These are phyloP conservation scores for Galerina marginata DNA, from an alignment of 768 basidiomycete genomes.

Conservation along the genomic window DNA sequence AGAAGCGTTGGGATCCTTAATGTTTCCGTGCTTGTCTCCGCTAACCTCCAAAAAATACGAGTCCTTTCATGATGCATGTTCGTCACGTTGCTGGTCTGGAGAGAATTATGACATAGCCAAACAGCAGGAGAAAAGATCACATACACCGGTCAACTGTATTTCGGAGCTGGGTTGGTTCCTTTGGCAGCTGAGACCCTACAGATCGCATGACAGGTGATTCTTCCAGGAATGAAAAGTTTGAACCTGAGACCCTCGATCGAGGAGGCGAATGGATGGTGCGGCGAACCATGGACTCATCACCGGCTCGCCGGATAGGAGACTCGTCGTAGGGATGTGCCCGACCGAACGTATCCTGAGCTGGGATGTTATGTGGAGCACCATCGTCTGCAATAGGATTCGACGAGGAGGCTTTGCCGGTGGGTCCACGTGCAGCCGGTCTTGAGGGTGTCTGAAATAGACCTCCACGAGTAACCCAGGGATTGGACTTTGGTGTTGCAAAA, in stretches of 20 bases:
- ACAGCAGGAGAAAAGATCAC: not conserved
- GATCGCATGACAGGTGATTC: constrained; percentile 42
- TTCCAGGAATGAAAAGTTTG: constrained; percentile 29
- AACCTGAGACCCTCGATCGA: constrained; percentile 21
- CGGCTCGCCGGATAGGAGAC: constrained; percentile 57
- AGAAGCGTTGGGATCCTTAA: no score
- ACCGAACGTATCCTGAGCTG: constrained; percentile 27
- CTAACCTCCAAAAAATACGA: no score
- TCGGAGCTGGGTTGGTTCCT: not conserved
- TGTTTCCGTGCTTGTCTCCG: no score
- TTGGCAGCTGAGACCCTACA: constrained; percentile 4
- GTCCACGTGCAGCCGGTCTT: constrained; percentile 36
- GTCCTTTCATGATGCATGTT: not conserved
- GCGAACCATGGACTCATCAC: constrained; percentile 37
- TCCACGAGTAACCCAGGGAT: constrained; percentile 48
- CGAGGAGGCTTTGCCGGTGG: not conserved
- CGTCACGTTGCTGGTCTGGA: not conserved
- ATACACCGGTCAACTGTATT: constrained; percentile 7
- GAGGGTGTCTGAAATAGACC: constrained; percentile 62
- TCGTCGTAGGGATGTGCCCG: constrained; percentile 46
- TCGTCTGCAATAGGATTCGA: constrained; percentile 23
- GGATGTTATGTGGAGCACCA: constrained; percentile 16
- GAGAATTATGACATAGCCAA: not conserved
- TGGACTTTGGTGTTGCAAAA: constrained; percentile 70
- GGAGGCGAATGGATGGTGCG: constrained; percentile 39